Conservation (phyloP, 192 early-diverging fungal species). For the Linnemannia schmuckeri region DNA sequence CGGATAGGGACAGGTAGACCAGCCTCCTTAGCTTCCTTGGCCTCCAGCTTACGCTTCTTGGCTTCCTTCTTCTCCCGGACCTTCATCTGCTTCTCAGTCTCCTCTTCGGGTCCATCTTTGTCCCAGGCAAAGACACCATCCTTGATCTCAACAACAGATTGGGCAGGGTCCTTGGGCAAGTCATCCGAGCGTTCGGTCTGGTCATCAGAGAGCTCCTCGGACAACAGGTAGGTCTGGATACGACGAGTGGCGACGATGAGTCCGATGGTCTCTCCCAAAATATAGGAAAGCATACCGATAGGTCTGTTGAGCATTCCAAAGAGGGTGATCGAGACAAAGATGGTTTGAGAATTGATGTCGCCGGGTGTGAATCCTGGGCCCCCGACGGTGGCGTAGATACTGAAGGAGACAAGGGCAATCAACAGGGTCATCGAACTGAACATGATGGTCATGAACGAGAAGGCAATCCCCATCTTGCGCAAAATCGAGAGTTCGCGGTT, state of each 20-base stretch:
- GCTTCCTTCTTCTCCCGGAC: conserved; percentile 21
- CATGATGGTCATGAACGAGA: conserved; percentile 29
- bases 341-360: conserved; percentile 31
- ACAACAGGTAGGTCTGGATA: conserved; percentile 27
- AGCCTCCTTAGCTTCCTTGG: conserved; percentile 22
- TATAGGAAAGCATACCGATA: conserved; percentile 26
- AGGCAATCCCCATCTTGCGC: conserved; percentile 33
- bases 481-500: conserved; percentile 25
- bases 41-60: conserved; percentile 16
- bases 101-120: conserved; percentile 16
- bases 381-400: conserved; percentile 33
- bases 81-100: conserved; percentile 35
- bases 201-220: conserved; percentile 25
- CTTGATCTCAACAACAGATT: conserved; percentile 23
- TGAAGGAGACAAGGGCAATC: conserved; percentile 41
- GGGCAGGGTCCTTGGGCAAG: not conserved
- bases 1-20: conserved; percentile 1
- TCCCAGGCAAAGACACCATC: conserved; percentile 42
- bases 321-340: conserved; percentile 34
- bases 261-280: conserved; percentile 17
- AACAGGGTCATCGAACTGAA: conserved; percentile 34
- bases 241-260: conserved; percentile 27
- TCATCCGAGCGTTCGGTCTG: conserved; percentile 2
- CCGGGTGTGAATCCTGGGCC: conserved; percentile 28
- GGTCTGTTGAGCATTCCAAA: conserved; percentile 45